Evolutionary conservation across 208 protist genomes (phyloP), one percentile per base, ranked within the genome.

Genomic region (Histomonas meleagridis): DNA sequence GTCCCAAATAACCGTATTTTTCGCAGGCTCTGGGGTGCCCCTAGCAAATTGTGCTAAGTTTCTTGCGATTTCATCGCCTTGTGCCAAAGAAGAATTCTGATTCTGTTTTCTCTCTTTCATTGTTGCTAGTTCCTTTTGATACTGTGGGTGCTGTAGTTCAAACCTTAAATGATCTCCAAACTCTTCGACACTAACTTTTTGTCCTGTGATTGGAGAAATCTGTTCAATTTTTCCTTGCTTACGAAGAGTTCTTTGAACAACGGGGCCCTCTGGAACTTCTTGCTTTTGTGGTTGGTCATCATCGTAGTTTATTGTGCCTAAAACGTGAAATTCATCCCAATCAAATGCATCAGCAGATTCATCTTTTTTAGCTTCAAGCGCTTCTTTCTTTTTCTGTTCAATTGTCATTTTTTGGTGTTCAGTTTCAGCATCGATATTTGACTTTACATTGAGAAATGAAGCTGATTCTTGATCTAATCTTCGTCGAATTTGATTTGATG

Each of bases 311-410:
- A 81, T 81, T 32, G 70, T 81, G 21, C 12, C n/a, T 7, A 81
- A 4, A n/a, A 81, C n/a, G 1, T 81, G 48, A 28, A 81, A 81
- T 51, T 32, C 35, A 48, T 48, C 14, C 70, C 70, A 81, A 21
- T 81, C 70, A 28, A 32, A 81, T 26, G 21, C 7, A 38, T 32
- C 26, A 23, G 23, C 3, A 32, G 32, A 32, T 51, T 81, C 70
- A 81, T 81, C 43, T 9, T 32, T 43, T 51, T 81, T 81, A 2
- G 26, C 35, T 43, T 32, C 70, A 4, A 23, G 16, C 21, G 26
- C 70, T 51, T 81, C 70, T 81, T 81, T 81, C n/a, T 81, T 81
- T 43, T 81, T 81, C 51, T 81, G 40, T 51, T 81, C 70, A 9
- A 51, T n/a, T 12, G n/a, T 1, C 35, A 46, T 7, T 51, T 51